Base-by-base conservation (phyloP, 805 yeast genomes). In the Candida arabinofermentans region DNA sequence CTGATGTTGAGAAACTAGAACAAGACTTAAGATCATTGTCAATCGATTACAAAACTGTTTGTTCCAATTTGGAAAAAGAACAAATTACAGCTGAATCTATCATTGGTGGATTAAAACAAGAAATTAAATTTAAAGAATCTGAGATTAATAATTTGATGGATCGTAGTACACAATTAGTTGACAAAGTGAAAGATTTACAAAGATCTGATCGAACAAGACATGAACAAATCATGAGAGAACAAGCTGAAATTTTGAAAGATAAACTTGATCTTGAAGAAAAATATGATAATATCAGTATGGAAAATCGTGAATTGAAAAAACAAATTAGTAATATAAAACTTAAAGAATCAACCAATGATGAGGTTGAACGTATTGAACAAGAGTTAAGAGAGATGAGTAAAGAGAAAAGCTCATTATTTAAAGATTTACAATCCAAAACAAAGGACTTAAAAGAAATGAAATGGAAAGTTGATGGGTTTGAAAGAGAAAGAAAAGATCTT, bases 1-100 rank as follows among this genome's bases (percentile, higher is more conserved):
- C 56, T 4, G 62, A 61, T 34, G 65, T 69, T 10, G 62, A 65
- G 19, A 61, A 60, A 33, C 66, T 69, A 12, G 62, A 65, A 19
- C 47, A 59, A n/a, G 74, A 69, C 42, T 57, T 72, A 39, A 64
- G 64, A 30, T 58, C 65, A n/a, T 54, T 70, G 4, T 54, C 69
- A 0, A 40, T 65, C 5, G 57, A 61, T 37, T 65, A 66, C 40
- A 64, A 66, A 38, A 36, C 54, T 10, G 54, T 58, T 8, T 41
- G 54, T 27, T 47, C 51, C 19, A 51, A 59, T 14, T 46, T 47
- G 23, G 61, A 23, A 23, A 47, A 30, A 50, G 59, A 37, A 44
- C 59, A 48, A 50, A 13, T 24, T 10, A 43, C 42, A 27, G 27
- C 44, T 6, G 49, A 45, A 9, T 26, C 31, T 4, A 13, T 36